Evolutionary conservation across 2,329 filamentous ascomycete species (phyloP), one percentile per base, ranked within the genome.

Genomic region (Ophiostoma angusticollis): DNA sequence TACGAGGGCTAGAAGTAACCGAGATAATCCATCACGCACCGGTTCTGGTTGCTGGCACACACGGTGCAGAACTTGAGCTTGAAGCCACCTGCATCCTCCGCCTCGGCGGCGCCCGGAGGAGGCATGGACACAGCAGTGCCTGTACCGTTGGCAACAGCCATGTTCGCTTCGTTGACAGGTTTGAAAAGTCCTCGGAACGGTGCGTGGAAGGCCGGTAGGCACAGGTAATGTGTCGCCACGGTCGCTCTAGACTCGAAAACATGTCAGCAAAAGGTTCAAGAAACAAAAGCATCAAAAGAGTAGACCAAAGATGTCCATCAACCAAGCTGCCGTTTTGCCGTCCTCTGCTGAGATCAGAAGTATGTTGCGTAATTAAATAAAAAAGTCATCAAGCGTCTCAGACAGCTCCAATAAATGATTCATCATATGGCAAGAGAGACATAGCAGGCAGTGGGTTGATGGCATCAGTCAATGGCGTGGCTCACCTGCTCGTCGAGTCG

Each of bases 21-120:
- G n/a, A n/a, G n/a, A n/a, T n/a, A n/a, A n/a, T n/a, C n/a, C 3
- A 13, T 25, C 11, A 42, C 69, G 47, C 68, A 93, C 76, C 91
- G 78, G 56, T 98, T 98, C 60, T 98, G 86, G 54, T 98, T 98
- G 54, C 86, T 94, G 7, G 91, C 91, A 62, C 91, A 98, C n/a
- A 98, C 89, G 3, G 91, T 96, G 67, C 87, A 95, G 62, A 96
- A 95, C 56, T 84, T 93, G 45, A 98, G 72, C 62, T 91, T 94
- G 70, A 79, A 94, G 37, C 70, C 74, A n/a, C 64, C 65, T 19
- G 66, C 60, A 14, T 67, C 66, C 31, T 71, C 65, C 12, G 64
- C 59, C 19, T 64, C 60, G 39, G 63, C 63, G 41, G 68, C 67
- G 40, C 27, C 38, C 13, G 36, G n/a, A 17, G 27, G 11, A 17